Evolutionary conservation across 2,329 filamentous ascomycete species (phyloP).

Genomic region (Esteya vermicola): DNA sequence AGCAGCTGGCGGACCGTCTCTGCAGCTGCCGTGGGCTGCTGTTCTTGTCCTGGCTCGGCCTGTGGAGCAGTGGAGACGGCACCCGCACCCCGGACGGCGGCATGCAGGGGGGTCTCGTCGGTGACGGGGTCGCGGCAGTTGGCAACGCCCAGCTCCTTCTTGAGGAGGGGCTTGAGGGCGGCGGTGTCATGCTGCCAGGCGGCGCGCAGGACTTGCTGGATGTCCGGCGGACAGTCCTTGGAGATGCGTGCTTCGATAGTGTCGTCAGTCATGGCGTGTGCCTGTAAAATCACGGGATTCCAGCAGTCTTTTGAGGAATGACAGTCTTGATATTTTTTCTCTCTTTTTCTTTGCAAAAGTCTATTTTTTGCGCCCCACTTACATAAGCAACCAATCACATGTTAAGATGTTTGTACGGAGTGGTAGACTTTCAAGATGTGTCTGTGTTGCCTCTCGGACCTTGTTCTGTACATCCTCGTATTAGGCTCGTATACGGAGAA

Average conservation of each 20-base stretch:
- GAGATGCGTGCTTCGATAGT: conserved; percentile 39
- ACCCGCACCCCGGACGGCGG: conserved; percentile 56
- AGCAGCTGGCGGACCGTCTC: conserved; percentile 63
- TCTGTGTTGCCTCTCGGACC: too few relatives aligned
- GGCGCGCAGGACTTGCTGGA: conserved; percentile 35
- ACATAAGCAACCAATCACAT: not conserved
- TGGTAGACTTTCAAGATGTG: too few relatives aligned
- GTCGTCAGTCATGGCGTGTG: conserved; percentile 22
- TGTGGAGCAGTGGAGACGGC: too few relatives aligned
- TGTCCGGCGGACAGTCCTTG: conserved; percentile 32
- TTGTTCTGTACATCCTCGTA: too few relatives aligned
- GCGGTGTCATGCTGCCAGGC: conserved; percentile 48
- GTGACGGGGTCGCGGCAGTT: conserved; percentile 75
- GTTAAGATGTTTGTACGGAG: not conserved
- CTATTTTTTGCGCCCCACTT: not conserved
- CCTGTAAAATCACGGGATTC: not conserved
- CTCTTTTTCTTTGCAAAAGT: not conserved
- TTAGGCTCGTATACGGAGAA: too few relatives aligned
- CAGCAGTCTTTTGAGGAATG: not conserved
- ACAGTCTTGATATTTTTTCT: not conserved
- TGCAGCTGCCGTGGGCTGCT: conserved; percentile 27
- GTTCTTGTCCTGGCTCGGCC: too few relatives aligned
- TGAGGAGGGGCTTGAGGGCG: conserved; percentile 55
- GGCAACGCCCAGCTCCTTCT: conserved; percentile 44
- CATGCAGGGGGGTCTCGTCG: conserved; percentile 77